Percentiles rank a stretch among this genome's conserved stretches.
These are phyloP conservation scores for Suillus spraguei DNA, from an alignment of 768 basidiomycete genomes.

Conservation along the genomic window DNA sequence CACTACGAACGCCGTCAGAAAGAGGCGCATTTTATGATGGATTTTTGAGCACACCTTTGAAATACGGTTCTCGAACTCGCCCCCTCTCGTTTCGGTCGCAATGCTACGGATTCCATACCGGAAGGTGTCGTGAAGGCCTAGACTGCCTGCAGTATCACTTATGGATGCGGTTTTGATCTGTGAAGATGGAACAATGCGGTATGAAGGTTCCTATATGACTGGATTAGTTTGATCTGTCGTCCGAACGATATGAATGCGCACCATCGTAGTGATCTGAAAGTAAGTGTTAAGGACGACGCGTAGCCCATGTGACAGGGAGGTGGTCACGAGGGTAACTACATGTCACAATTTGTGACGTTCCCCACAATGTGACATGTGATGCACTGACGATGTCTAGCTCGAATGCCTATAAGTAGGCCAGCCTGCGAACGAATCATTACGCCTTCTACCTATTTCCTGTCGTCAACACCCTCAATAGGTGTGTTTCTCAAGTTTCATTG, in stretches of 20 bases:
- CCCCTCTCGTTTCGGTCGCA: conserved; percentile 66
- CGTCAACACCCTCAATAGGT: neutral
- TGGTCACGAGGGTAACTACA: conserved; percentile 23
- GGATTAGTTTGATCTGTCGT: conserved; percentile 10
- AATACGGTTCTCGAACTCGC: conserved; percentile 64
- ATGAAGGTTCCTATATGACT: conserved; percentile 44
- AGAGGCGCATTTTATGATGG: conserved; percentile 7
- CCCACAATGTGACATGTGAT: conserved; percentile 21
- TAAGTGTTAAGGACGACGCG: conserved; percentile 13
- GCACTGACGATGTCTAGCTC: conserved; percentile 9
- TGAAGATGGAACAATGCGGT: conserved; percentile 63
- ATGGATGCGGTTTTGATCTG: conserved; percentile 63
- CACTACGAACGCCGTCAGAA: conserved; percentile 55
- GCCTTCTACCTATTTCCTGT: neutral
- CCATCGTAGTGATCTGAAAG: conserved; percentile 23
- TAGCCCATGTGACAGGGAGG: conserved; percentile 9
- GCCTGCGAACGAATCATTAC: conserved; percentile 2
- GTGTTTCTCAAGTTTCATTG: neutral
- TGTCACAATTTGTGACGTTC: conserved; percentile 33
- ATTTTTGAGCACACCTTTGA: conserved; percentile 55
- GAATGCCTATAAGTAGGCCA: conserved; percentile 13
- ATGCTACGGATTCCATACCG: conserved; percentile 83
- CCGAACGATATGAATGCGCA: conserved; percentile 7
- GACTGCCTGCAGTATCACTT: conserved; percentile 65
- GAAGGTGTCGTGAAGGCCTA: conserved; percentile 89